These are phyloP conservation scores for Aspergillus latus DNA, from an alignment of 2,329 filamentous ascomycete genomes.

Conservation along the genomic window DNA sequence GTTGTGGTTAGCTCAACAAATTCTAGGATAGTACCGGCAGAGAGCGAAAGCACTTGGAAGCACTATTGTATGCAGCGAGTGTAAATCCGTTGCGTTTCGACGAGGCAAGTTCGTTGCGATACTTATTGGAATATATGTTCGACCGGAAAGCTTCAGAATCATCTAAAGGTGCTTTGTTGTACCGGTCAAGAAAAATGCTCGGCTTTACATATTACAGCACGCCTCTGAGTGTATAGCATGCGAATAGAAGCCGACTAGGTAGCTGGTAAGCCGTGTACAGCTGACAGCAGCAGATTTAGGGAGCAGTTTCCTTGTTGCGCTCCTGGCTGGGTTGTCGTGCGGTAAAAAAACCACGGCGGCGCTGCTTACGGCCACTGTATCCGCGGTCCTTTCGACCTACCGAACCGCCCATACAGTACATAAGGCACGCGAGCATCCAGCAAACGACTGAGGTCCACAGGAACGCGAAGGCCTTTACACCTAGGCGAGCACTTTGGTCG, in stretches of 20 bases:
- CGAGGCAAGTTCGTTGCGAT: neutral
- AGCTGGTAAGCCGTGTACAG: neutral
- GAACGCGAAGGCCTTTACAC: constrained; percentile 60
- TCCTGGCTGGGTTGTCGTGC: constrained; percentile 29
- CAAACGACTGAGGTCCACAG: constrained; percentile 60
- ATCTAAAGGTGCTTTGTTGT: neutral
- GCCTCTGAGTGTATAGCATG: neutral
- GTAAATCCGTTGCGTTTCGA: neutral
- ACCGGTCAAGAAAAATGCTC: neutral
- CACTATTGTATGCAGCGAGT: constrained; percentile 4
- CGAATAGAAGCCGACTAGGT: neutral
- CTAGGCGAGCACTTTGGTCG: constrained; percentile 51
- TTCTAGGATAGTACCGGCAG: constrained; percentile 3
- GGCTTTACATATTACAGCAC: neutral
- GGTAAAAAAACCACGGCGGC: constrained; percentile 41
- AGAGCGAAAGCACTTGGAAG: neutral
- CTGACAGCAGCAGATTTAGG: constrained; percentile 19
- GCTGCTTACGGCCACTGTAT: constrained; percentile 38
- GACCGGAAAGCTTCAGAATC: neutral
- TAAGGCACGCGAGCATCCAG: constrained; percentile 55
- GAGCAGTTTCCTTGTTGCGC: constrained; percentile 32
- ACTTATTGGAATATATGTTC: neutral
- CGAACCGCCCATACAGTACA: constrained; percentile 55
- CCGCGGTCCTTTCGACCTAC: constrained; percentile 32
- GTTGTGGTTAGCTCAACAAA: neutral